Evolutionary conservation across 2,329 filamentous ascomycete genomes (phyloP).

Genomic region (Aureobasidium sp.): DNA sequence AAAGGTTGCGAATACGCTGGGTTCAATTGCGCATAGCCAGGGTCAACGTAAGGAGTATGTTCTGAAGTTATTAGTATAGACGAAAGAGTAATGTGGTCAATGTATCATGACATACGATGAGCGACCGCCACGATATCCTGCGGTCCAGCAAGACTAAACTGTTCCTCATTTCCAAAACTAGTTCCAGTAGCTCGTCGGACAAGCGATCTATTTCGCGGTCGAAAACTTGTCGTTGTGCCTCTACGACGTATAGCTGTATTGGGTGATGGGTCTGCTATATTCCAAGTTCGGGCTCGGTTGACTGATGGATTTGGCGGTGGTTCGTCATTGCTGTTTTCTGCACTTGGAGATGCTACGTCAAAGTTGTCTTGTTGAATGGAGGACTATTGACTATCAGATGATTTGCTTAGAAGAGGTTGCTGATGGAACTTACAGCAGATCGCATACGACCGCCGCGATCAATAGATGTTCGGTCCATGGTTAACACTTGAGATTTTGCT

Average conservation of each 20-base stretch:
- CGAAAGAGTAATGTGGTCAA: no score
- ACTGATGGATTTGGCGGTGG: neutral
- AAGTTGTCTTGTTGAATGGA: constrained; percentile 11
- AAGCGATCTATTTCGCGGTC: constrained; percentile 5
- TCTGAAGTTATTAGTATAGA: no score
- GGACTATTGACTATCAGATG: neutral
- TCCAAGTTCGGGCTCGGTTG: constrained; percentile 3
- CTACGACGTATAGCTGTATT: constrained; percentile 1
- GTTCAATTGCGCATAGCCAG: constrained; percentile 17
- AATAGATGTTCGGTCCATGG: constrained; percentile 10
- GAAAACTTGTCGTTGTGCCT: neutral
- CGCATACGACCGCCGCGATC: constrained; percentile 8
- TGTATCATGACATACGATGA: constrained; percentile 8
- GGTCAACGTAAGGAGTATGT: constrained; percentile 21
- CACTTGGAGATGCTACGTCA: neutral
- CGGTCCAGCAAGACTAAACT: constrained; percentile 11
- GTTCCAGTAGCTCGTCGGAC: neutral
- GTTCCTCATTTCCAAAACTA: neutral
- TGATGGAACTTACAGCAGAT: neutral
- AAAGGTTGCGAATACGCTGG: constrained; percentile 16
- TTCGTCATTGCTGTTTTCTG: neutral
- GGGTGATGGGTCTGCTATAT: neutral
- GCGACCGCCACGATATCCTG: constrained; percentile 10
- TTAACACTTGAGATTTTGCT: neutral
- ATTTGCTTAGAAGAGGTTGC: neutral